These are phyloP conservation scores for Ceratocystis alfenasii DNA, from an alignment of 2,329 filamentous ascomycete species.

Conservation along the genomic window DNA sequence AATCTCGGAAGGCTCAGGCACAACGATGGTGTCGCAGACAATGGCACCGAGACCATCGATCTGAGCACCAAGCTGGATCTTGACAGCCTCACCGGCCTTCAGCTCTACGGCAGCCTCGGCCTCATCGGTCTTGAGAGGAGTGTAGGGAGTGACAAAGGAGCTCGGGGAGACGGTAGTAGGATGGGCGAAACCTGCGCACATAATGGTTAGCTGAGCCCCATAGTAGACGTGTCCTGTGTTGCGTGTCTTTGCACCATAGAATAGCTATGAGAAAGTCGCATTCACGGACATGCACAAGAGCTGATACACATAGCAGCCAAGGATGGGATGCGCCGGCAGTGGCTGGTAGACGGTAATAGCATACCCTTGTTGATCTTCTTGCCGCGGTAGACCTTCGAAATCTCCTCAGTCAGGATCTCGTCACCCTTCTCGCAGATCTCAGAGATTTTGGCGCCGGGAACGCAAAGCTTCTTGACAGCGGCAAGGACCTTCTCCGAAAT, in stretches of 20 bases:
- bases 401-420: constrained; percentile 84
- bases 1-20: constrained; percentile 53
- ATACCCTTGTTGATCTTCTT: constrained; percentile 90
- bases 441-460: constrained; percentile 83
- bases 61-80: constrained; percentile 98
- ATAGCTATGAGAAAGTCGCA: neutral
- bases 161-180: constrained; percentile 91
- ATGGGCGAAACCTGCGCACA: constrained; percentile 62
- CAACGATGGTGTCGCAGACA: constrained; percentile 82
- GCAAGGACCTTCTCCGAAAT: constrained; percentile 95
- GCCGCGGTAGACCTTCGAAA: constrained; percentile 92
- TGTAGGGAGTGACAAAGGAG: constrained; percentile 93
- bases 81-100: constrained; percentile 76
- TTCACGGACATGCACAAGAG: neutral
- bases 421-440: constrained; percentile 93
- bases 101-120: constrained; percentile 70
- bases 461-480: constrained; percentile 60
- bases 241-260: neutral
- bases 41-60: constrained; percentile 96
- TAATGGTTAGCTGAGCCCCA: constrained; percentile 8
- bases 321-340: neutral
- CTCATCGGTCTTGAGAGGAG: constrained; percentile 74
- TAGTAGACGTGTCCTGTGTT: neutral
- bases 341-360: constrained; percentile 26
- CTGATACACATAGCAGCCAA: neutral